Base-by-base conservation (phyloP, 2,329 filamentous ascomycete genomes). In the Monosporascus sp. region DNA sequence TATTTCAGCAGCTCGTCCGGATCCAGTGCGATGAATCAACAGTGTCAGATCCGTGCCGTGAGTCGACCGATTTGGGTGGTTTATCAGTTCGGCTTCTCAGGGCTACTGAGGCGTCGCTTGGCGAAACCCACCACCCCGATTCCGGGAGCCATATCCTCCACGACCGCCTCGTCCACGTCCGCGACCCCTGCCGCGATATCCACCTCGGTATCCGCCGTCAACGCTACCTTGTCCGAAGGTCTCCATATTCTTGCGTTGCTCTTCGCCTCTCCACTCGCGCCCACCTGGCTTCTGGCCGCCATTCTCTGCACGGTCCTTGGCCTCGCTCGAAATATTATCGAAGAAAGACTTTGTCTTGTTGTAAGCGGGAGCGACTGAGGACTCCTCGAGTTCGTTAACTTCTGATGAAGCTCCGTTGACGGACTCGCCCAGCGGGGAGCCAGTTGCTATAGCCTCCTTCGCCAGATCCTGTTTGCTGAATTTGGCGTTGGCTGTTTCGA, bases 221-320 rank as follows among this genome's bases (percentile, higher is more conserved):
- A 99, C 92, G 62, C 91, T 97, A 51, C 92, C 92, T 70, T 97
- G 92, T 8, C 94, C 94, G 62, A 99, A 99, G 0, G 94, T 99
- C 74, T 99, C 94, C 67, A 99, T 89, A 69, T 97, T 97, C 75
- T 91, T 91, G 70, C 87, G 91, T 69, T 96, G 89, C 70, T 97
- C 94, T 70, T 97, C 91, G 40, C 86, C 87, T 51, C 94, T 86
- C 85, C 94, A 95, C 69, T 96, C 91, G 48, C 89, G 85, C 35
- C 91, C 91, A 53, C 88, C 87, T n/a, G 84, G 78, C 68, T 85
- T 84, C 58, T 84, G 80, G 5, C 80, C 80, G 43, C 77, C 78
- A 40, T 85, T 86, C 57, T 93, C 89, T 50, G 89, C 85, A 44
- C 94, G 85, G 60, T 99, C 94, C 70, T 89, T 95, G 57, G 89